Percentiles rank a stretch among this genome's conserved stretches.
Conservation (phyloP, 192 early-diverging fungal genomes). For the Coemansia sp. region DNA sequence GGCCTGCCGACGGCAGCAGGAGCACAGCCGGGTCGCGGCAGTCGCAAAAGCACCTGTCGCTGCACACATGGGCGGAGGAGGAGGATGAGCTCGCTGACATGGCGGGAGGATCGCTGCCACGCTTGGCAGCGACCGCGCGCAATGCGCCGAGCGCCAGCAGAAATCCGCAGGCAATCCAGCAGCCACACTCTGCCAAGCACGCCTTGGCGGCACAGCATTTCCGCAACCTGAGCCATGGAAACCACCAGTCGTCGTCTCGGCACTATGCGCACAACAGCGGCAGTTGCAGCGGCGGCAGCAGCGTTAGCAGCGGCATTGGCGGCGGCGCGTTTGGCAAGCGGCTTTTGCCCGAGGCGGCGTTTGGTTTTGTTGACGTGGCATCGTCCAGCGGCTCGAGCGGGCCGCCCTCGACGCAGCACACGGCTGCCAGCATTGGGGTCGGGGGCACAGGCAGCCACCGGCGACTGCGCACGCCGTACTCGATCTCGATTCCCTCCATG, state of each 20-base stretch:
- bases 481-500: conserved; percentile 45
- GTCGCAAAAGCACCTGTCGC: conserved; percentile 27
- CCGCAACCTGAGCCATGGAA: background rate
- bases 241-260: background rate
- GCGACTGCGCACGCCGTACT: conserved; percentile 37
- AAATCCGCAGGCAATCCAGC: background rate
- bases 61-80: conserved; percentile 48
- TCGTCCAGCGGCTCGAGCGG: conserved; percentile 30
- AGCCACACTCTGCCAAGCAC: background rate
- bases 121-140: background rate
- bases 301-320: conserved; percentile 6
- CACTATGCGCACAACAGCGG: background rate
- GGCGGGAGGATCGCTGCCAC: background rate
- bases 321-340: conserved; percentile 6
- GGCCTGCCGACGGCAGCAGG: conserved; percentile 20
- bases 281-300: conserved; percentile 1
- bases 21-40: conserved; percentile 19
- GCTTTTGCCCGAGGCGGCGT: conserved; percentile 5
- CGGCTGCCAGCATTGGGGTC: conserved; percentile 2
- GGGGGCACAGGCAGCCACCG: conserved; percentile 20
- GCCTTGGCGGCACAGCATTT: conserved; percentile 1
- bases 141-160: background rate
- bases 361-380: conserved; percentile 18
- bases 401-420: conserved; percentile 8
- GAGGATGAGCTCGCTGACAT: conserved; percentile 30